Percentiles rank a stretch among this genome's conserved stretches.
These are phyloP conservation scores for Vararia minispora DNA, from an alignment of 768 basidiomycete genomes.

Conservation along the genomic window DNA sequence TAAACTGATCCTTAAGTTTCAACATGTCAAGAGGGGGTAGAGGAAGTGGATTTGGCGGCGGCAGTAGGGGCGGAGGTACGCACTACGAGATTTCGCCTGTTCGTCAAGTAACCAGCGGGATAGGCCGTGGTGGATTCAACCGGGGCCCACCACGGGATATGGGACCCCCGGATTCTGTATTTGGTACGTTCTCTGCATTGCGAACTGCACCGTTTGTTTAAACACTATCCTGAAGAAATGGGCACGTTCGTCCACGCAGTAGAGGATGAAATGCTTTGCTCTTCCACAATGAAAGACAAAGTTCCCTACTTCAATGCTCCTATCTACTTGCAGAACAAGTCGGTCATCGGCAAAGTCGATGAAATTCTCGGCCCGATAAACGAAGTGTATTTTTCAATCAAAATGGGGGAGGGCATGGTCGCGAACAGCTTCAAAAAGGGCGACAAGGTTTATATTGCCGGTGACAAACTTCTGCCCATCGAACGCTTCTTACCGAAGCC, in stretches of 20 bases:
- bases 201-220: background rate
- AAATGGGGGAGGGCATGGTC: slow-evolving; percentile 94
- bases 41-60: slow-evolving; percentile 36
- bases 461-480: slow-evolving; percentile 94
- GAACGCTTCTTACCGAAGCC: slow-evolving; percentile 97
- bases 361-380: slow-evolving; percentile 99
- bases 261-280: slow-evolving; percentile 97
- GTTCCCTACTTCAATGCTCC: slow-evolving; percentile 99
- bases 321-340: slow-evolving; percentile 95
- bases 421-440: slow-evolving; percentile 94
- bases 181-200: slow-evolving; percentile 38
- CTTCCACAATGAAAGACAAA: slow-evolving; percentile 73
- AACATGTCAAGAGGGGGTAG: slow-evolving; percentile 41
- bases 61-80: slow-evolving; percentile 40
- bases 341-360: slow-evolving; percentile 92
- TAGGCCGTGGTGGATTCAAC: slow-evolving; percentile 62
- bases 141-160: slow-evolving; percentile 44
- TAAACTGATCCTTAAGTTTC: too few relatives aligned
- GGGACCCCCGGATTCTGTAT: slow-evolving; percentile 71
- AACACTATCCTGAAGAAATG: slow-evolving; percentile 50
- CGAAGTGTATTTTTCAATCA: slow-evolving; percentile 95
- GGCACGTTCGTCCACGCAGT: slow-evolving; percentile 91
- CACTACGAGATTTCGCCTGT: background rate
- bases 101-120: too few relatives aligned
- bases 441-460: slow-evolving; percentile 94